Base-by-base conservation (phyloP, 1,139 yeast genomes). In the Geotrichum restrictum region DNA sequence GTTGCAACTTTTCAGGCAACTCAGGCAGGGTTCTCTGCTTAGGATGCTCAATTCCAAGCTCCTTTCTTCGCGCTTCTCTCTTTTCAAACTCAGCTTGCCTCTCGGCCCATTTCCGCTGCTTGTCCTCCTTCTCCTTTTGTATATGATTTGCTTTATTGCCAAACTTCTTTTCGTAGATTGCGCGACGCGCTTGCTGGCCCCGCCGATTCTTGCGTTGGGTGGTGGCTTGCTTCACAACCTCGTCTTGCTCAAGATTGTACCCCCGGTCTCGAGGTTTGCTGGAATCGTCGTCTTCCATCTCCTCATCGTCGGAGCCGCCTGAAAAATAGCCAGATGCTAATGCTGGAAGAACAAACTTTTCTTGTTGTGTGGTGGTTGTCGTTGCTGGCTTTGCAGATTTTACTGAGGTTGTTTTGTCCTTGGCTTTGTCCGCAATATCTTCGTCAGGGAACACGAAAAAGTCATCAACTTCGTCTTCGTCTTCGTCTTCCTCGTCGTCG, bases 101-200 rank as follows among this genome's bases (percentile, higher is more conserved):
- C 55, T 74, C 74, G 60, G 82, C 82, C 56, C 85, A 74, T 51
- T 62, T 54, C 51, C 77, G 76, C 44, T 71, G 71, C 38, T 73
- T 68, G 44, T 81, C 76, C 49, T 77, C 81, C 13, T 74, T 71
- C 60, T 87, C 85, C 60, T 81, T 78, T 63, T 80, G 75, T 36
- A 89, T 76, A 67, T 94, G 99, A 55, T 82, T 84, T n/a, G 98
- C 98, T 37, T 75, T 74, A 34, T 71, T 69, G 37, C 98, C 98
- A 65, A 77, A 93, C 68, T 93, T 93, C 69, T 79, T 74, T 64
- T 89, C 98, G 97, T 98, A 91, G 52, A 93, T 88, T 73, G 86
- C 85, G 68, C 93, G 94, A 71, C 99, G 82, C 1, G 97, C 98
- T 60, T 98, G 77, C 74, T 94, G 98, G 19, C 98, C 98, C 66